Percentiles rank a stretch among this genome's conserved stretches.
phyloP scores from a whole-genome alignment of 148 eudicot genomes.

The Fagopyrum esculentum region DNA sequence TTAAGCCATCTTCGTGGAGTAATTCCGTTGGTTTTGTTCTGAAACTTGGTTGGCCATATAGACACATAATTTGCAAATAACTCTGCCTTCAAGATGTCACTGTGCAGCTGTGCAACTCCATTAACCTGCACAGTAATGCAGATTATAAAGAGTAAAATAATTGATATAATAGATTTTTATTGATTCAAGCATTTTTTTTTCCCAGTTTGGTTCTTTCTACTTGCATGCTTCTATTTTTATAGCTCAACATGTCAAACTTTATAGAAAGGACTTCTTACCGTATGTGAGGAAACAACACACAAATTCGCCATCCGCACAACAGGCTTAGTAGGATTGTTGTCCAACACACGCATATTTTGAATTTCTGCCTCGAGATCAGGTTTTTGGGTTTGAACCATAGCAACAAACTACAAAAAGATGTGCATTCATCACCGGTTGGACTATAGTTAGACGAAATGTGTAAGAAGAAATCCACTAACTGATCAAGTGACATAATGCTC shows the following conservation, averaged over 20 bases:
- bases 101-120: constrained; percentile 97
- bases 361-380: constrained; percentile 78
- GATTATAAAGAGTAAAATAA: not conserved
- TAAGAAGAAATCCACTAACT: not conserved
- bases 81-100: constrained; percentile 86
- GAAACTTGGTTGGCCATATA: constrained; percentile 92
- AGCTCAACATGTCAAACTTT: not conserved
- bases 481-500: not conserved
- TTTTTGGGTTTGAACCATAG: constrained; percentile 49
- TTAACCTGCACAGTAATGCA: constrained; percentile 59
- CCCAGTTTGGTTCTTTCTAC: no score
- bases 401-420: constrained; percentile 55
- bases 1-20: constrained; percentile 98
- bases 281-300: constrained; percentile 92
- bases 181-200: not conserved
- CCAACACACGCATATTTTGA: constrained; percentile 64
- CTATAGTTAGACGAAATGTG: not conserved
- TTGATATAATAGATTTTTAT: not conserved
- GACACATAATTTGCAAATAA: constrained; percentile 92
- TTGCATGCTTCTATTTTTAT: not conserved
- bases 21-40: constrained; percentile 95
- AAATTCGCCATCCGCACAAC: constrained; percentile 97
- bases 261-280: constrained; percentile 40
- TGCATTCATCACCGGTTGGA: not conserved
- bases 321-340: constrained; percentile 76